Evolutionary conservation across 2,329 filamentous ascomycete species (phyloP).

Genomic region (Madurella mycetomatis): DNA sequence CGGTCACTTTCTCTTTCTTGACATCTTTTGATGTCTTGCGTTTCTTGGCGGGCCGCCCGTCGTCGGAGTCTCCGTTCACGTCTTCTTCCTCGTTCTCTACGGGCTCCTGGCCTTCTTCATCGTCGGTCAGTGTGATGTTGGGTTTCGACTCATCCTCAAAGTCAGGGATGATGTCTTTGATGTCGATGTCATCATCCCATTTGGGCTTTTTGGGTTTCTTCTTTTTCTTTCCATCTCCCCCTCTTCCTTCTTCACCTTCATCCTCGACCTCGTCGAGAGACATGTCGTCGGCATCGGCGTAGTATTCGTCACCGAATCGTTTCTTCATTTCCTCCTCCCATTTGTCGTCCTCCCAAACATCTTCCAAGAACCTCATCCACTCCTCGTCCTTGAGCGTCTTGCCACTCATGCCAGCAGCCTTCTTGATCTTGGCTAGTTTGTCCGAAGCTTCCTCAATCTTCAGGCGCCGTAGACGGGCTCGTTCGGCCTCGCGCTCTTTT

Average conservation of each 20-base stretch:
- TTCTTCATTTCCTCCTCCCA: constrained; percentile 91
- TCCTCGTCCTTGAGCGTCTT: constrained; percentile 67
- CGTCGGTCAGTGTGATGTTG: constrained; percentile 53
- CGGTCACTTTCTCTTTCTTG: constrained; percentile 53
- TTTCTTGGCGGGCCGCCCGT: constrained; percentile 47
- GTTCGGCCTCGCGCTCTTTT: constrained; percentile 70
- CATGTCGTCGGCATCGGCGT: constrained; percentile 65
- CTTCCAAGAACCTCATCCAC: constrained; percentile 79
- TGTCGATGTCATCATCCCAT: constrained; percentile 97
- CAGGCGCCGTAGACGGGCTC: constrained; percentile 76
- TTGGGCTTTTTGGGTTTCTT: constrained; percentile 73
- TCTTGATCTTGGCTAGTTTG: constrained; percentile 82
- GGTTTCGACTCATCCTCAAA: constrained; percentile 65
- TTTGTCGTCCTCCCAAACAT: constrained; percentile 79
- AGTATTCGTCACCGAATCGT: constrained; percentile 87
- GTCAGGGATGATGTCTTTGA: constrained; percentile 84
- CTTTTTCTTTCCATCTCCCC: constrained; percentile 56
- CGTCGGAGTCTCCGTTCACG: constrained; percentile 27
- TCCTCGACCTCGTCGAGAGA: constrained; percentile 52
- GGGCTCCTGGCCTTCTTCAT: constrained; percentile 40
- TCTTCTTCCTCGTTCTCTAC: constrained; percentile 31
- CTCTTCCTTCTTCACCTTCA: constrained; percentile 46
- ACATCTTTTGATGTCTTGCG: constrained; percentile 57
- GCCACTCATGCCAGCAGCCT: constrained; percentile 75
- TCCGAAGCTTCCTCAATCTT: constrained; percentile 87